Evolutionary conservation across 768 basidiomycete genomes (phyloP), one percentile per base, ranked within the genome.

Genomic region (Boletales sp.): DNA sequence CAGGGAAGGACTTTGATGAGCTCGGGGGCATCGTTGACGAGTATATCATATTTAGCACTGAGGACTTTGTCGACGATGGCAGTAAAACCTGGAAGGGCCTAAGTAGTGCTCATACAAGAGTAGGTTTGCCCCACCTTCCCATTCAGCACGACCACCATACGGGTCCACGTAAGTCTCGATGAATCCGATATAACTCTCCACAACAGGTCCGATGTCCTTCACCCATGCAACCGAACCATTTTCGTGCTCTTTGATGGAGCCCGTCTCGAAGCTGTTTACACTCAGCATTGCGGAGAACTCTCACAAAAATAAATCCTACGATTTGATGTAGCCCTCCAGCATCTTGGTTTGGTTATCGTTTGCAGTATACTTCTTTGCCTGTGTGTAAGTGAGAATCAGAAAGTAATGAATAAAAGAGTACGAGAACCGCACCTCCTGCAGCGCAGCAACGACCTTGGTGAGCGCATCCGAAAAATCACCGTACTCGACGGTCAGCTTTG

Each of bases 161-260:
- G 92, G 92, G 62, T 94, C 92, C 15, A 92, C 85, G 52, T 90
- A 90, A 1, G 86, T 90, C 74, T 90, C 88, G 36, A 90, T 77
- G 65, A 90, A 90, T 68, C 90, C 90, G 49, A 93, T 83, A 66
- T 93, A 92, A 29, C 82, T 87, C 67, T 94, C 91, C 15, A 94
- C 91, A 31, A 88, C 85, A 5, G 91, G 91, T 0, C 90, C 87
- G 18, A 89, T 70, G 62, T 94, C 91, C 67, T 86, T 84, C 21
- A 94, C 91, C 91, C 91, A 94, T 53, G 82, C 73, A 27, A 70
- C 78, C 0, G 88, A 90, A 0, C 79, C 91, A 39, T 85, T 76
- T 62, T 87, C 84, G 72, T 94, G 92, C 17, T 80, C 85, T 53
- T 83, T 76, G 43, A 94, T 83, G 9, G 86, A 88, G 10, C 91